phyloP scores from a whole-genome alignment of 129 eudicot species.

The Tanacetum coccineum region DNA sequence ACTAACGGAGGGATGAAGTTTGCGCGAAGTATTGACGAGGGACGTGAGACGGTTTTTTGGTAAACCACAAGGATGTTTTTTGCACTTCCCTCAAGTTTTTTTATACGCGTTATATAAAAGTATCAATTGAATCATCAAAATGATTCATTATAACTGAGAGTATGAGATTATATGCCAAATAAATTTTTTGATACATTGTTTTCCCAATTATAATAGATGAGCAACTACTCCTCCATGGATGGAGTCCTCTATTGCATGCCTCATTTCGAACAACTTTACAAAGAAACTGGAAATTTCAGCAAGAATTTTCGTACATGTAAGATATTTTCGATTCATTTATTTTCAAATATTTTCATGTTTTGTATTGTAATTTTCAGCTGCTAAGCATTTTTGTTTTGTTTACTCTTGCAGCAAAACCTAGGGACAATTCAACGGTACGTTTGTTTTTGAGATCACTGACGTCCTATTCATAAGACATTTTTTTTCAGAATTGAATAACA shows the following conservation, averaged over 20 bases:
- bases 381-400: background rate
- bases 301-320: constrained; percentile 67
- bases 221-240: constrained; percentile 96
- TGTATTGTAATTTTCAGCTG: background rate
- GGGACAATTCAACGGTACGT: constrained; percentile 51
- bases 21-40: too few relatives aligned
- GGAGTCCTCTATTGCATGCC: constrained; percentile 83
- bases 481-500: background rate
- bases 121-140: too few relatives aligned
- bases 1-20: too few relatives aligned
- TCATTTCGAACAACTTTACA: constrained; percentile 84
- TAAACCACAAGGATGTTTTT: too few relatives aligned
- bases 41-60: too few relatives aligned
- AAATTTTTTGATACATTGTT: too few relatives aligned
- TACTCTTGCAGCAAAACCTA: constrained; percentile 41
- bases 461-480: background rate
- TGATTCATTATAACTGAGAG: too few relatives aligned
- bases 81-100: too few relatives aligned
- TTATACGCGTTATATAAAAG: too few relatives aligned
- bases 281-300: constrained; percentile 81
- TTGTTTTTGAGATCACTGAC: background rate
- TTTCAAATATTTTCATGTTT: background rate
- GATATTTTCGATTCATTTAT: background rate
- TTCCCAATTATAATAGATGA: constrained; percentile 43
- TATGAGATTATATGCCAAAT: too few relatives aligned